Percentiles rank a stretch among this genome's conserved stretches.
Conservation (phyloP, 208 protist species). For the Zelonia costaricensis region DNA sequence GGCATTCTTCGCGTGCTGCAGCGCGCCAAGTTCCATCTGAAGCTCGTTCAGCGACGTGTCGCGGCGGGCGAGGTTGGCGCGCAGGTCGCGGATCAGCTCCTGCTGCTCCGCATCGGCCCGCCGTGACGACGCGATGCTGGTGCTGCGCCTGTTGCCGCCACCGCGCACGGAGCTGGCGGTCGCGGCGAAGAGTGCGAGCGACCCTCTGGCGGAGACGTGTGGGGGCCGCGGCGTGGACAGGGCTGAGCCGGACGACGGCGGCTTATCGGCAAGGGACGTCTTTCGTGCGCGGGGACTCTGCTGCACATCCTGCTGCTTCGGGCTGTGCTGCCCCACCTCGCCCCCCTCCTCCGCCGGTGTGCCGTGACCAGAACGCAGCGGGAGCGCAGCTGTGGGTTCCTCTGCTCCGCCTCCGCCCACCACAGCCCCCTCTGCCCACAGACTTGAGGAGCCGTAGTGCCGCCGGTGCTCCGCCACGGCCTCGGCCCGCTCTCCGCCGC, state of each 20-base stretch:
- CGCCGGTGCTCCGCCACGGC: neutral
- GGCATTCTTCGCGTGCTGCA: constrained; percentile 25
- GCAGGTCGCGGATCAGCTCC: constrained; percentile 62
- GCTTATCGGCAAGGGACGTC: too few relatives aligned
- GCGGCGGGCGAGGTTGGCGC: constrained; percentile 69
- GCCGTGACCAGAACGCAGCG: too few relatives aligned
- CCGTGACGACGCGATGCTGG: neutral
- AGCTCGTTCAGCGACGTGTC: constrained; percentile 66
- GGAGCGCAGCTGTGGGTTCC: too few relatives aligned
- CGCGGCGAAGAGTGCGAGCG: constrained; percentile 7
- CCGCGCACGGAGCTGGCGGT: neutral
- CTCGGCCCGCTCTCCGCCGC: neutral
- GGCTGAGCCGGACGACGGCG: too few relatives aligned
- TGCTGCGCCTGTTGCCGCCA: too few relatives aligned
- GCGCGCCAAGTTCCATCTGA: constrained; percentile 40
- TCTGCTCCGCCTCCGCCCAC: too few relatives aligned
- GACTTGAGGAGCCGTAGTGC: neutral
- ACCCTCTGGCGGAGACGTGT: neutral
- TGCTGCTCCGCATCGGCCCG: constrained; percentile 24
- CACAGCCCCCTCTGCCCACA: neutral
- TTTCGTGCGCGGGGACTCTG: too few relatives aligned
- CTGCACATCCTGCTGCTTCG: too few relatives aligned
- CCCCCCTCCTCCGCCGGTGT: too few relatives aligned
- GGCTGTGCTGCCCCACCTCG: too few relatives aligned
- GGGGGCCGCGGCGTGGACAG: too few relatives aligned